Conservation (phyloP, 345 rosid genomes). For the Eucalyptus melliodora region DNA sequence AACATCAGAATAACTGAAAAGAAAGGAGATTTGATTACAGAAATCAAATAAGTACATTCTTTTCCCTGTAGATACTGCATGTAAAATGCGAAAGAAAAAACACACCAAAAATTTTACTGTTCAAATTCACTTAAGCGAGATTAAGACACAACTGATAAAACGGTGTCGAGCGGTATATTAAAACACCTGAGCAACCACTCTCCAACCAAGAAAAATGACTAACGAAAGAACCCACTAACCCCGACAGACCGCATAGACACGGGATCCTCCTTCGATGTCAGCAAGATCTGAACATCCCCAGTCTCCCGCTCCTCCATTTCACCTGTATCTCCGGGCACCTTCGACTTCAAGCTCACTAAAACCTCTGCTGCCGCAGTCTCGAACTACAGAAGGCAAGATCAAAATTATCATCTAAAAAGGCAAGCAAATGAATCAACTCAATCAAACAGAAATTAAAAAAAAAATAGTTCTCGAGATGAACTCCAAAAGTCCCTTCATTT, state of each 20-base stretch:
- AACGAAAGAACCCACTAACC: constrained; percentile 16
- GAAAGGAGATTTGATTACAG: background rate
- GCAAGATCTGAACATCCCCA: constrained; percentile 64
- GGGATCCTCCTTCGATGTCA: constrained; percentile 76
- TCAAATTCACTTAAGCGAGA: background rate
- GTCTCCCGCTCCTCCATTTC: constrained; percentile 74
- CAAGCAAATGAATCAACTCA: background rate
- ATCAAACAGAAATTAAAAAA: background rate
- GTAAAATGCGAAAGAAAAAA: background rate
- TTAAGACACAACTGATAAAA: background rate
- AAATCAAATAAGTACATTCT: background rate
- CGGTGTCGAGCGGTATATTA: background rate
- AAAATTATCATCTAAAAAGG: background rate
- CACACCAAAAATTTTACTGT: background rate
- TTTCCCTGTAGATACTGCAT: background rate
- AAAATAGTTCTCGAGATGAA: background rate
- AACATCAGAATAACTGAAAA: background rate
- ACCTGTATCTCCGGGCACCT: constrained; percentile 58
- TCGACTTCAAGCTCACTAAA: constrained; percentile 62
- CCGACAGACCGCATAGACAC: constrained; percentile 81
- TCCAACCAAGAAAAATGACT: background rate
- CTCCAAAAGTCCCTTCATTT: background rate
- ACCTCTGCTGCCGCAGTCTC: constrained; percentile 95
- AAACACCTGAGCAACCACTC: background rate
- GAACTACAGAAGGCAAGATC: constrained; percentile 22